phyloP scores from a whole-genome alignment of 2,329 filamentous ascomycete genomes.

The Penicillium sp. region DNA sequence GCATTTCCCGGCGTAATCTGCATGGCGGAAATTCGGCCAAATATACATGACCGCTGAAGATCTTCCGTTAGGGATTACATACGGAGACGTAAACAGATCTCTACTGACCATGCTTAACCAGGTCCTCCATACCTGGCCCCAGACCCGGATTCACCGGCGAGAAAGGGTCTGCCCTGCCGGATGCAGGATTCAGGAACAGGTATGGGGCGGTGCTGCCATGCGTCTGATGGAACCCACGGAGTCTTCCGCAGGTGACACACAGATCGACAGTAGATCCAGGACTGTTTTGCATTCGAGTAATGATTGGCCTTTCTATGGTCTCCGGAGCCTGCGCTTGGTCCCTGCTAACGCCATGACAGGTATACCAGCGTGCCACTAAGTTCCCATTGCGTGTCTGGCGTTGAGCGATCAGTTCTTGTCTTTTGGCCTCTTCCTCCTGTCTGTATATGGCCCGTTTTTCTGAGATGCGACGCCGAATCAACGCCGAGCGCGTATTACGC shows the following conservation, averaged over 20 bases:
- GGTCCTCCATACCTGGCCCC: not conserved
- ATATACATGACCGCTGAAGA: not conserved
- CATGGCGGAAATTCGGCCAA: not conserved
- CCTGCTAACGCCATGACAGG: not conserved
- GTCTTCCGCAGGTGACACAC: not conserved
- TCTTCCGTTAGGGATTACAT: not conserved
- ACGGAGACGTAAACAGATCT: not conserved
- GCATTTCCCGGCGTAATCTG: not conserved
- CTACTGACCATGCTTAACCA: conserved; percentile 1
- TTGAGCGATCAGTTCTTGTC: not conserved
- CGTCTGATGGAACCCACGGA: not conserved
- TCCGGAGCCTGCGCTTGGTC: not conserved
- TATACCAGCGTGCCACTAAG: not conserved
- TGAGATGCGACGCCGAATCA: not conserved
- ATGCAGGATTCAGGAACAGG: not conserved
- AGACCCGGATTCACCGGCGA: not conserved
- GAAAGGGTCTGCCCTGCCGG: not conserved
- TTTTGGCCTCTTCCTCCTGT: not conserved
- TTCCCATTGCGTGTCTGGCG: not conserved
- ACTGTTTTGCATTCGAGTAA: not conserved
- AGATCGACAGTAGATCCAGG: not conserved
- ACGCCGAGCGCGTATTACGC: not conserved
- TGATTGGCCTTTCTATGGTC: not conserved
- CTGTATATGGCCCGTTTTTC: not conserved
- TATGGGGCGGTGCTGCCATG: not conserved